Percentiles rank a stretch among this genome's conserved stretches.
Evolutionary conservation across 1,284 basidiomycete species (phyloP).

Genomic region (Malassezia restricta): DNA sequence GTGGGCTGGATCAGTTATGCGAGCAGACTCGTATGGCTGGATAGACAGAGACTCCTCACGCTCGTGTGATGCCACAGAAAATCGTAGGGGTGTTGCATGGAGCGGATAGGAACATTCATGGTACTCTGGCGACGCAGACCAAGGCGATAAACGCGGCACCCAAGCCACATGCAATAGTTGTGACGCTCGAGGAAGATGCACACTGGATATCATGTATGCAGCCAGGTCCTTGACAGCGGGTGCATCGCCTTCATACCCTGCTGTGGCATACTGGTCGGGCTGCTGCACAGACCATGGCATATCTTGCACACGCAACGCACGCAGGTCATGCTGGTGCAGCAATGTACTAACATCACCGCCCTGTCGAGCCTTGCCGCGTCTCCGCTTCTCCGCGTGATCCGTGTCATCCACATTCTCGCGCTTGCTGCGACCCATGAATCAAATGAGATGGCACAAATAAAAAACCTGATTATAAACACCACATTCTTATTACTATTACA

Average conservation of each 20-base stretch:
- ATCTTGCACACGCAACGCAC: slow-evolving; percentile 13
- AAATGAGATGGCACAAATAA: no score
- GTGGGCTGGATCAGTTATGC: background rate
- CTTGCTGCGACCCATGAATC: no score
- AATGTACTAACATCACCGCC: slow-evolving; percentile 26
- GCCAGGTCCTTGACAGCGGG: background rate
- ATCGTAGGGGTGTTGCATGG: background rate
- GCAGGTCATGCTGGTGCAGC: slow-evolving; percentile 23
- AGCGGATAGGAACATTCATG: background rate
- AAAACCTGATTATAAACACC: no score
- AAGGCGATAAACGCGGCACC: background rate
- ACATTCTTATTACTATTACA: no score
- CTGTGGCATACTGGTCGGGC: background rate
- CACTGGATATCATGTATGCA: background rate
- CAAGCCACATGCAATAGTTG: slow-evolving; percentile 5
- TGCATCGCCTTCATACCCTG: background rate
- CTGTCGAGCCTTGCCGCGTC: slow-evolving; percentile 15
- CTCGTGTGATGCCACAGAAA: background rate
- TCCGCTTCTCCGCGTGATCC: background rate
- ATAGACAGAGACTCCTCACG: background rate
- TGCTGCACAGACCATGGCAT: slow-evolving; percentile 6
- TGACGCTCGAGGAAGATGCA: slow-evolving; percentile 5
- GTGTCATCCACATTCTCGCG: no score
- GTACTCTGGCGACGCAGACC: background rate
- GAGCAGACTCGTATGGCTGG: background rate